These are phyloP conservation scores for Penicillium coffeae DNA, from an alignment of 495 filamentous ascomycete species.

Conservation along the genomic window DNA sequence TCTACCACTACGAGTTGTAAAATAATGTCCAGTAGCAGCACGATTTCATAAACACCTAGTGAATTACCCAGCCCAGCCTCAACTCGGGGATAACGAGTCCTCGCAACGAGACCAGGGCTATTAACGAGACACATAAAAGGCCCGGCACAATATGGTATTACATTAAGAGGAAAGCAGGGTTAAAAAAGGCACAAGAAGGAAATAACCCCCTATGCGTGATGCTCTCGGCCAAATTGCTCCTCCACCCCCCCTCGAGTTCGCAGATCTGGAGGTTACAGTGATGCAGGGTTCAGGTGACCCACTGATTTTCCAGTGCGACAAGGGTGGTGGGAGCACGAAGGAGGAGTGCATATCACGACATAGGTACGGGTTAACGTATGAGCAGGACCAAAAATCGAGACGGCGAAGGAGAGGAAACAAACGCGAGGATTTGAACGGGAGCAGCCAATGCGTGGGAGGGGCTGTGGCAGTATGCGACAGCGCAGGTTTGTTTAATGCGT, in stretches of 20 bases:
- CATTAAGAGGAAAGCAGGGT: conserved; percentile 24
- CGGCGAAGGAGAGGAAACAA: not conserved
- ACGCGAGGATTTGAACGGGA: not conserved
- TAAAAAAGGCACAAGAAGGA: conserved; percentile 6
- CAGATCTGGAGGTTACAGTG: not conserved
- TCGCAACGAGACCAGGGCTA: conserved; percentile 7
- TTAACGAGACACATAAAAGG: conserved; percentile 14
- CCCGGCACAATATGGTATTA: conserved; percentile 36
- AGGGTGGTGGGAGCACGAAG: conserved; percentile 13
- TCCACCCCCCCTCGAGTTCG: not conserved
- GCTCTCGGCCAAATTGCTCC: not conserved
- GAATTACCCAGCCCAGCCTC: conserved; percentile 9
- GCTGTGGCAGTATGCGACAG: not conserved
- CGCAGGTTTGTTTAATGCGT: not conserved
- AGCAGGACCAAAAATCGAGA: not conserved
- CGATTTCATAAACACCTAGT: conserved; percentile 19
- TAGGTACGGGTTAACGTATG: conserved; percentile 2
- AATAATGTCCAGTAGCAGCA: not conserved
- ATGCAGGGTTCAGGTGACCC: conserved; percentile 1
- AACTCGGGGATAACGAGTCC: not conserved
- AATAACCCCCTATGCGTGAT: conserved; percentile 3
- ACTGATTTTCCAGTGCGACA: not conserved
- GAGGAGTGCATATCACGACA: conserved; percentile 18
- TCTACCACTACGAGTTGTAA: no score
- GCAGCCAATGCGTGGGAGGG: not conserved